phyloP scores from a whole-genome alignment of 352 stramenopile genomes.

The Phytophthora tentaculata region DNA sequence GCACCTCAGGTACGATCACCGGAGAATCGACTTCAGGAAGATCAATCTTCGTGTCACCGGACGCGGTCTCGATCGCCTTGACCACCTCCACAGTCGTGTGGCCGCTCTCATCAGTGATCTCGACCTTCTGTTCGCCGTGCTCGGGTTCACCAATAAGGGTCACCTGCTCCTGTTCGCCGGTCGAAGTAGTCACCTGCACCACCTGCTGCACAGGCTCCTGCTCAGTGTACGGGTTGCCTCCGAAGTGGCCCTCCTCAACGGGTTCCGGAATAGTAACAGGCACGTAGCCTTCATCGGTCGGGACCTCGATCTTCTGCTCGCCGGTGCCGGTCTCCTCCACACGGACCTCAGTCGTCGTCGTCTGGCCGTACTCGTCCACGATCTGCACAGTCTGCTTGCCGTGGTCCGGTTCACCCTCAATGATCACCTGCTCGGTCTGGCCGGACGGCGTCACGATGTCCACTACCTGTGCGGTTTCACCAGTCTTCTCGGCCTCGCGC shows the following conservation, averaged over 20 bases:
- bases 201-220: neutral
- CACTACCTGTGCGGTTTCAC: neutral
- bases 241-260: no score
- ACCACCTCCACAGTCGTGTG: neutral
- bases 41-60: conserved; percentile 13
- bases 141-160: conserved; percentile 7
- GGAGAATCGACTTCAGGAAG: conserved; percentile 9
- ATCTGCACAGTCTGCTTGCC: conserved; percentile 1
- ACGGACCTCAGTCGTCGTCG: neutral
- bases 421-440: conserved; percentile 1
- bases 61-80: conserved; percentile 4
- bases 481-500: neutral
- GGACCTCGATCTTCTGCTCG: neutral
- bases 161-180: neutral
- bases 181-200: neutral
- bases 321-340: neutral
- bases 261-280: neutral
- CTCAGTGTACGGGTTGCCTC: neutral
- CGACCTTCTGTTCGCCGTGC: conserved; percentile 9
- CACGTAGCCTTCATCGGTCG: neutral
- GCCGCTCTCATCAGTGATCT: conserved; percentile 11
- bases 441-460: neutral
- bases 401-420: neutral
- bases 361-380: neutral
- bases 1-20: conserved; percentile 9